These are phyloP conservation scores for Buxus sempervirens DNA, from an alignment of 164 flowering plant species.

Conservation along the genomic window DNA sequence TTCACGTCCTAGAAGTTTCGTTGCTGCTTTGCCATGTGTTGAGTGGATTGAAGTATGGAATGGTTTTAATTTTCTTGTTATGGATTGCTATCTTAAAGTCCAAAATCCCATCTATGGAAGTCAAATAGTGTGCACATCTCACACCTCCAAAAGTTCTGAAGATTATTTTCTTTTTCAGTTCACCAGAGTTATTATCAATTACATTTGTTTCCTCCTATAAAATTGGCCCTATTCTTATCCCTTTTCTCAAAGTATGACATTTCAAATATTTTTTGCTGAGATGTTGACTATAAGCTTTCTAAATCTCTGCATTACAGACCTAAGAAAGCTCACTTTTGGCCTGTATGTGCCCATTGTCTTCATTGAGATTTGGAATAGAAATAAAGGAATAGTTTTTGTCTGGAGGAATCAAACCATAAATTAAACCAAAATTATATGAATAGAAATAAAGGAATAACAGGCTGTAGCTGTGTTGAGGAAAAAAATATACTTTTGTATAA, in stretches of 20 bases:
- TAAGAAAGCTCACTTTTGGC: not conserved
- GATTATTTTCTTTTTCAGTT: not conserved
- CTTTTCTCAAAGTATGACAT: too few species aligned
- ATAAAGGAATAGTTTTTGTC: too few species aligned
- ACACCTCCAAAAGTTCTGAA: not conserved
- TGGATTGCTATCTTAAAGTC: not conserved
- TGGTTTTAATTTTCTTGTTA: not conserved
- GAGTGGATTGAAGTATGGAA: not conserved
- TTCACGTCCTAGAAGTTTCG: not conserved
- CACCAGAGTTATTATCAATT: not conserved
- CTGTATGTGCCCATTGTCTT: not conserved
- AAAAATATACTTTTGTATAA: not conserved
- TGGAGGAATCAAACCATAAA: not conserved
- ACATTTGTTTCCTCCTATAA: not conserved
- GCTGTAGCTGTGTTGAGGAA: not conserved
- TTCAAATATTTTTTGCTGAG: not conserved
- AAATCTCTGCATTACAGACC: not conserved
- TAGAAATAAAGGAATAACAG: too few species aligned
- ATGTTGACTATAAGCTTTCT: not conserved
- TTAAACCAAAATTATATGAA: too few species aligned
- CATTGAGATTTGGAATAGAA: not conserved
- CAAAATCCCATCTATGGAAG: not conserved
- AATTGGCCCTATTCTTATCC: not conserved
- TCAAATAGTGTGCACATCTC: not conserved
- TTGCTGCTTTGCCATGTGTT: not conserved